Evolutionary conservation across 306 rosid genomes (phyloP).

Genomic region (Heteromeles arbutifolia): DNA sequence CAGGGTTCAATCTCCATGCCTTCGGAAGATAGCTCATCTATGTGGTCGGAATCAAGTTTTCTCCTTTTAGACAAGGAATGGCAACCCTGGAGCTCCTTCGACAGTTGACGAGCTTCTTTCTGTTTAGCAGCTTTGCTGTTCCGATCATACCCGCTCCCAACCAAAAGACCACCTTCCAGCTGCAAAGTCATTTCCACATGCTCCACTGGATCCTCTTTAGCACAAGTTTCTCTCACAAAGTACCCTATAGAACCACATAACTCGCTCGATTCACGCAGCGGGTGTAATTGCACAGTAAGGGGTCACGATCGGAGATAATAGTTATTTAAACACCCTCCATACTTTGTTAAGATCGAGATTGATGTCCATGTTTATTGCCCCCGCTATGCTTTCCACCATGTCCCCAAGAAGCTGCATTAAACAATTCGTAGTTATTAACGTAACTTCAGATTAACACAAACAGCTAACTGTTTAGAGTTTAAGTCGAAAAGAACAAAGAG

Average conservation of each 20-base stretch:
- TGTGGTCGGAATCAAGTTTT: slow-evolving; percentile 28
- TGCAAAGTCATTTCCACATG: slow-evolving; percentile 60
- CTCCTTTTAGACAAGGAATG: slow-evolving; percentile 34
- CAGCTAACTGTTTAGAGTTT: background rate
- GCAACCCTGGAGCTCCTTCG: slow-evolving; percentile 62
- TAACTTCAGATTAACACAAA: background rate
- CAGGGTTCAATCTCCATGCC: slow-evolving; percentile 13
- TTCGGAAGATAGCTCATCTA: slow-evolving; percentile 6
- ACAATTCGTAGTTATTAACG: background rate
- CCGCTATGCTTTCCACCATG: slow-evolving; percentile 86
- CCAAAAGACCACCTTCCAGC: slow-evolving; percentile 48
- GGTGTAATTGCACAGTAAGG: slow-evolving; percentile 82
- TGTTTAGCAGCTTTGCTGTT: slow-evolving; percentile 59
- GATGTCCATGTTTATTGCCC: slow-evolving; percentile 75
- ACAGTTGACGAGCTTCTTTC: slow-evolving; percentile 58
- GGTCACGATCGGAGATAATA: slow-evolving; percentile 82
- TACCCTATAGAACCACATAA: slow-evolving; percentile 72
- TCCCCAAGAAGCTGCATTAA: slow-evolving; percentile 71
- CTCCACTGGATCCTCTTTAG: slow-evolving; percentile 35
- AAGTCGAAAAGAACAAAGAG: background rate
- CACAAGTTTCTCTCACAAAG: slow-evolving; percentile 53
- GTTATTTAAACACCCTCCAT: slow-evolving; percentile 66
- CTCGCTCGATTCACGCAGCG: slow-evolving; percentile 49
- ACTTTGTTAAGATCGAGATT: slow-evolving; percentile 63
- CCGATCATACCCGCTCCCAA: slow-evolving; percentile 44